Evolutionary conservation across 106 monocot species (phyloP), one percentile per base, ranked within the genome.

Genomic region (Dactylorhiza incarnata): DNA sequence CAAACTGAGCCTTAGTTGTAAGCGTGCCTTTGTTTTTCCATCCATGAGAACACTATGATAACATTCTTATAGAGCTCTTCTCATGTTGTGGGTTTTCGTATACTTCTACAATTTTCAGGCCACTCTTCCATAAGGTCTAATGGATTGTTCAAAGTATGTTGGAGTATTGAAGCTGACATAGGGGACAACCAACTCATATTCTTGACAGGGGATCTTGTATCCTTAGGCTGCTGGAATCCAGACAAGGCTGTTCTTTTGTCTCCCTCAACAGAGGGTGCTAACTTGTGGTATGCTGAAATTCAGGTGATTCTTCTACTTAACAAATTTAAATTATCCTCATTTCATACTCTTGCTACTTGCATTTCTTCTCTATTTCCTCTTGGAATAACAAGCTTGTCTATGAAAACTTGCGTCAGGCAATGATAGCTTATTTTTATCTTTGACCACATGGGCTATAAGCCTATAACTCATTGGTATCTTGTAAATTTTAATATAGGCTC

Each of bases 141-240:
- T 55, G 84, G 77, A 50, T 72, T 89, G 62, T 86, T 87, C 69
- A 91, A 83, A 73, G 79, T 96, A 52, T 23, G 76, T 23, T 96
- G 96, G 96, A 91, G 49, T 72, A 73, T 96, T 73, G 89, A 96
- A 91, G 89, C 91, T 76, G 93, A 96, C 74, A 48, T 96, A 50
- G 74, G 43, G 26, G 89, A 91, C 81, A 87, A 79, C 20, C 78
- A 83, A 14, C 50, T 85, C 53, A 73, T 96, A 52, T 91, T 87
- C 26, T 13, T 96, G 56, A 89, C 91, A 22, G 96, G 96, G 15
- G 93, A 93, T 81, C 87, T 81, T 25, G 83, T 82, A 80, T 73
- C 85, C 45, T 84, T 96, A 81, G 96, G 96, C 47, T 89, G 89
- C 71, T 96, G 96, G 96, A 87, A 93, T 68, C 89, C 91, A 53